phyloP scores from a whole-genome alignment of 139 green algal species.

The Nannochloris sp. region DNA sequence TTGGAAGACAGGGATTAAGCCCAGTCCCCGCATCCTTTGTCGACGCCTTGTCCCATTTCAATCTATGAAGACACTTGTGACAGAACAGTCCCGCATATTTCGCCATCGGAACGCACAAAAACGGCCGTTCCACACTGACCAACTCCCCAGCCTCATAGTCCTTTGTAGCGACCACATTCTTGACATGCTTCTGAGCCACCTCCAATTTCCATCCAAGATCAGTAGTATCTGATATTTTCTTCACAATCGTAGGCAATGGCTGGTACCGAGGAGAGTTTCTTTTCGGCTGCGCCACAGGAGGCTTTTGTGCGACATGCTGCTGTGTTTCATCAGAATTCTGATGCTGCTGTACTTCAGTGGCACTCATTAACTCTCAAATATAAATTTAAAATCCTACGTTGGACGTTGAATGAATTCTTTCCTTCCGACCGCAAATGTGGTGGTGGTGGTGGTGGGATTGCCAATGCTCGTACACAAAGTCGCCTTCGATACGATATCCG shows the following conservation, averaged over 20 bases:
- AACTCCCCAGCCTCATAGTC: conserved; percentile 18
- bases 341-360: too few relatives aligned
- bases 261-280: conserved; percentile 7
- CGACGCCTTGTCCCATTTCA: not conserved
- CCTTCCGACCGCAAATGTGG: too few relatives aligned
- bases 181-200: conserved; percentile 3
- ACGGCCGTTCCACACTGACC: conserved; percentile 15
- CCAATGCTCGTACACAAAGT: too few relatives aligned
- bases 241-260: conserved; percentile 10
- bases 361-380: too few relatives aligned
- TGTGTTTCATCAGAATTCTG: too few relatives aligned
- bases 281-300: conserved; percentile 5
- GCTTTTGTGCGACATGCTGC: too few relatives aligned
- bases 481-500: too few relatives aligned
- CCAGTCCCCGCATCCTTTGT: not conserved
- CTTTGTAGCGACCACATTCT: conserved; percentile 12
- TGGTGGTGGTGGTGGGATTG: too few relatives aligned
- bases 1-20: conserved; percentile 26
- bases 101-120: conserved; percentile 6
- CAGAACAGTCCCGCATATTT: conserved; percentile 10
- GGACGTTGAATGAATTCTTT: too few relatives aligned
- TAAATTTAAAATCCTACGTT: too few relatives aligned
- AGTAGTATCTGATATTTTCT: not conserved
- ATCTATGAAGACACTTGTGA: not conserved
- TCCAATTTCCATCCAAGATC: conserved; percentile 13